Conservation (phyloP, 495 filamentous ascomycete genomes). For the Lasiosphaeria ovina region DNA sequence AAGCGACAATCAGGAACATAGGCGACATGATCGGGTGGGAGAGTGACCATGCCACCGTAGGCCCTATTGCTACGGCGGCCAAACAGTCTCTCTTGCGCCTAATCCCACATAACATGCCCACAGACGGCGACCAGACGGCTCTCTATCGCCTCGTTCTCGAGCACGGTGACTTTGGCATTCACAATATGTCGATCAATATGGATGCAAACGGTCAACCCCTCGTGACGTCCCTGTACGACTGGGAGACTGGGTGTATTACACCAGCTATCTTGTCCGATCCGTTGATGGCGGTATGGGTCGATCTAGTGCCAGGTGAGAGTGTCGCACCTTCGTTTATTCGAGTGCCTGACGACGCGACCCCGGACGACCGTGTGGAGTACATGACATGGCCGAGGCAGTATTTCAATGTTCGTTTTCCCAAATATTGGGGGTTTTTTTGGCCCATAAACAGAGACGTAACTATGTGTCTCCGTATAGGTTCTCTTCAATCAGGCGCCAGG, state of each 20-base stretch:
- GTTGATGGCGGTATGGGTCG: conserved; percentile 26
- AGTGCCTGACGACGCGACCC: background rate
- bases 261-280: conserved; percentile 36
- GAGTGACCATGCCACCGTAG: conserved; percentile 26
- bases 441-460: too few relatives aligned
- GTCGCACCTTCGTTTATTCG: conserved; percentile 5
- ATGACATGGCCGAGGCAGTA: background rate
- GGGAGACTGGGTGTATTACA: conserved; percentile 33
- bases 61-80: conserved; percentile 29
- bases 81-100: conserved; percentile 31
- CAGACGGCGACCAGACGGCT: background rate
- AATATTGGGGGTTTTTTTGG: too few relatives aligned
- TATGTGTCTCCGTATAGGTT: background rate
- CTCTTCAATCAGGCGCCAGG: background rate
- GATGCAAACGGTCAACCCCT: conserved; percentile 14
- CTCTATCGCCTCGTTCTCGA: conserved; percentile 36
- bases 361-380: background rate
- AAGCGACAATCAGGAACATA: conserved; percentile 31
- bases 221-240: conserved; percentile 33
- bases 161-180: conserved; percentile 37
- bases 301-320: conserved; percentile 31
- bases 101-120: conserved; percentile 26
- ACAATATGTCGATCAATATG: conserved; percentile 32
- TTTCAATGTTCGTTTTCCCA: background rate
- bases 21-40: conserved; percentile 38